A percentile compares a stretch with the other conserved stretches of the same genome.
These are phyloP conservation scores for Fusarium floridanum DNA, from an alignment of 2,329 filamentous ascomycete genomes.

Conservation along the genomic window DNA sequence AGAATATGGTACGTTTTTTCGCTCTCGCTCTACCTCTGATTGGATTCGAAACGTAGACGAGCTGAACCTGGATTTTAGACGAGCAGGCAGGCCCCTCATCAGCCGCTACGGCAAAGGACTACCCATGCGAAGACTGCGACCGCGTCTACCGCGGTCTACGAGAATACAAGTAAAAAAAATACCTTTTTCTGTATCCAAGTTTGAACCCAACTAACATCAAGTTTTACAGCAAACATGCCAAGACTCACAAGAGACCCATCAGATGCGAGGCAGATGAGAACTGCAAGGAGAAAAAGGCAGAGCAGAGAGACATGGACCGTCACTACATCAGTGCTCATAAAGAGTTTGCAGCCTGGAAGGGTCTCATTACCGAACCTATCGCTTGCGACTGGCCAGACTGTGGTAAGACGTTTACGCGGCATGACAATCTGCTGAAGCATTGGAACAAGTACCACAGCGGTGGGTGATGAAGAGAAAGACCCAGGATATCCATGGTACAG, in stretches of 20 bases:
- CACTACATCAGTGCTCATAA: constrained; percentile 39
- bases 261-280: constrained; percentile 34
- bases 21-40: neutral
- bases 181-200: neutral
- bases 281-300: constrained; percentile 29
- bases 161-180: constrained; percentile 27
- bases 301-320: constrained; percentile 44
- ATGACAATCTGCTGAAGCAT: constrained; percentile 39
- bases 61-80: constrained; percentile 3
- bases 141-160: neutral
- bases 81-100: constrained; percentile 23
- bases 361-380: constrained; percentile 1
- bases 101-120: neutral
- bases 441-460: constrained; percentile 26
- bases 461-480: neutral
- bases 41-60: neutral
- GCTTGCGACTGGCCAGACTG: constrained; percentile 22
- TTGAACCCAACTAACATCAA: constrained; percentile 1
- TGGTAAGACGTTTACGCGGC: constrained; percentile 22
- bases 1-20: constrained; percentile 14
- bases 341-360: constrained; percentile 19
- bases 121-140: constrained; percentile 19
- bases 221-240: constrained; percentile 41
- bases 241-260: constrained; percentile 37
- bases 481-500: neutral